Percentiles rank a stretch among this genome's conserved stretches.
Evolutionary conservation across 2,329 filamentous ascomycete species (phyloP).

Genomic region (Diaporthe nobilis): DNA sequence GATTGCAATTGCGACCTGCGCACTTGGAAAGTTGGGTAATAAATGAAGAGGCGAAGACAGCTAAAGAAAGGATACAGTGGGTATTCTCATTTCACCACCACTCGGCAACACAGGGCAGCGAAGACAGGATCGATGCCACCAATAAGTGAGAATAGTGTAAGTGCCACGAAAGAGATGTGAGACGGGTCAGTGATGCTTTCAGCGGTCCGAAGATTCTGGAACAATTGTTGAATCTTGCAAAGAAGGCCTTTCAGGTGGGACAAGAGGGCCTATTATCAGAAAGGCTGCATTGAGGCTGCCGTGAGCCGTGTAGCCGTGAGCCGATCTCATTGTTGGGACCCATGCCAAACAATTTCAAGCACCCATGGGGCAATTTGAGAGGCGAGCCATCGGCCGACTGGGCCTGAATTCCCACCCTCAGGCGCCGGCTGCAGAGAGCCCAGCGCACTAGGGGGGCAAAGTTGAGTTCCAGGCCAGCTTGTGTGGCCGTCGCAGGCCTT

Average conservation of each 20-base stretch:
- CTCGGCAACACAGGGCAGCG: conserved; percentile 15
- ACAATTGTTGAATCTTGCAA: conserved; percentile 10
- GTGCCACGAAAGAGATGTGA: conserved; percentile 1
- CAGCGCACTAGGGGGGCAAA: conserved; percentile 22
- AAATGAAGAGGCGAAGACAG: conserved; percentile 34
- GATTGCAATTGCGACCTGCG: conserved; percentile 35
- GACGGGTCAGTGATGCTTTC: conserved; percentile 33
- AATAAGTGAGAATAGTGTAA: conserved; percentile 2
- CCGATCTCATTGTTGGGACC: conserved; percentile 33
- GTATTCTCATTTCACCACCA: conserved; percentile 34
- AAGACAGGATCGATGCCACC: conserved; percentile 15
- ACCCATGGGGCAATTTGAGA: conserved; percentile 8
- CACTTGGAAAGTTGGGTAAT: conserved; percentile 4
- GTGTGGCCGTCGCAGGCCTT: conserved; percentile 32
- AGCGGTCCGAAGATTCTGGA: conserved; percentile 22
- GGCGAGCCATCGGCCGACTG: conserved; percentile 30
- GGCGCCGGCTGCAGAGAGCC: conserved; percentile 32
- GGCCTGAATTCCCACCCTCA: conserved; percentile 35
- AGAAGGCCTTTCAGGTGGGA: conserved; percentile 21
- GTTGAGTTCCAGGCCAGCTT: conserved; percentile 24
- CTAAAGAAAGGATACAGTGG: conserved; percentile 36
- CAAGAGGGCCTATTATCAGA: conserved; percentile 38
- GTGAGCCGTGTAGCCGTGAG: conserved; percentile 34
- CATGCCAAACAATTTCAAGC: conserved; percentile 36
- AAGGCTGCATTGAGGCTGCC: conserved; percentile 34